Evolutionary conservation across 164 flowering plant genomes (phyloP), one percentile per base, ranked within the genome.

Genomic region (Stephania japonica): DNA sequence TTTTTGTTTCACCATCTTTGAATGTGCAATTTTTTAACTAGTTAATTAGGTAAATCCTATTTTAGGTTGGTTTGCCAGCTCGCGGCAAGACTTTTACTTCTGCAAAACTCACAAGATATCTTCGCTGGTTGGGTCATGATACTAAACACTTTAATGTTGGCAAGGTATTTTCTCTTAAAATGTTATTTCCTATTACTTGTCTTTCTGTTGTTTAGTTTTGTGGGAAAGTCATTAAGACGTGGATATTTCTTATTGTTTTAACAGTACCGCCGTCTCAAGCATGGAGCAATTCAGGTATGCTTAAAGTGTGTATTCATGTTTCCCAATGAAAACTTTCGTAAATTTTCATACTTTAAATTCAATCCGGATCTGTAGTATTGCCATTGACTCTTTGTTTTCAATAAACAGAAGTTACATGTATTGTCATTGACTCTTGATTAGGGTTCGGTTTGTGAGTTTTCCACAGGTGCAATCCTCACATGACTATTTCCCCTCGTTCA

Each of bases 61-160:
- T 75, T 59, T 77, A 47, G 53, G 53, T 92, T 81, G 98, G 99
- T 11, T 87, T 95, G 83, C 99, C 99, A 69, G 99, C 99, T 84
- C 91, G 99, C 65, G 99, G 99, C 19, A 95, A 93, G 84, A 95
- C 97, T 74, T 95, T 95, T 73, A 95, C 99, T 72, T 92, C 99
- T 24, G 98, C 91, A 70, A 95, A 95, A 80, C 92, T 95, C 71
- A 95, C 99, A 32, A 85, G 98, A 82, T 95, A 95, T 84, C 97
- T 95, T 69, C 96, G 98, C 14, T 93, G 99, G 99, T 83, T 95
- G 82, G 99, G 99, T 75, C 99, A 95, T 84, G 94, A 90, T 67
- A 95, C 99, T 70, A 95, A 95, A 75, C 98, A 95, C 78, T 95
- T 95, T 84, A 93, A 95, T 89, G 98, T 95, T 81, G 99, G 99